phyloP scores from a whole-genome alignment of 768 basidiomycete species.

The Naganishia vishniacii region DNA sequence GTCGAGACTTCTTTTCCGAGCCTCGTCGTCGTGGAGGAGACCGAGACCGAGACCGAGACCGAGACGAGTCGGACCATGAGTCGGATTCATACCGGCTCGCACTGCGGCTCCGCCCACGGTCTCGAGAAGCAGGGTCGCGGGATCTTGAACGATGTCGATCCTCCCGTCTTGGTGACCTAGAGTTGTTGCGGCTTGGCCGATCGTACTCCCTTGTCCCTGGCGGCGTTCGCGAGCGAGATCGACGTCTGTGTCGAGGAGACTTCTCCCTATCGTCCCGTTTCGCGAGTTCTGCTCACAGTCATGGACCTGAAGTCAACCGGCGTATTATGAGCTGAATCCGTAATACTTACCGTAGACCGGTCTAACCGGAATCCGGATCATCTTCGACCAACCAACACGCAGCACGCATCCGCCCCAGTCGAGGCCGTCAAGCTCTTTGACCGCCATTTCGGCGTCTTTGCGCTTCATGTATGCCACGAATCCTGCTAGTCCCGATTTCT shows the following conservation, averaged over 20 bases:
- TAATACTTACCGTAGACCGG: slow-evolving; percentile 60
- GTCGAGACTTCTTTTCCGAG: slow-evolving; percentile 29
- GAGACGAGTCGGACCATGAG: slow-evolving; percentile 38
- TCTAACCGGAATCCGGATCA: slow-evolving; percentile 75
- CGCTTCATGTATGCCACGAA: slow-evolving; percentile 97
- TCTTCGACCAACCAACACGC: slow-evolving; percentile 94
- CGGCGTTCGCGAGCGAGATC: slow-evolving; percentile 27
- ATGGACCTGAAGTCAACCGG: neutral
- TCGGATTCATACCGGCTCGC: slow-evolving; percentile 10
- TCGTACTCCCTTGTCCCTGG: neutral
- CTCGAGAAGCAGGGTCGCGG: neutral
- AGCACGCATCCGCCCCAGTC: slow-evolving; percentile 89
- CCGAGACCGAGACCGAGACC: slow-evolving; percentile 49
- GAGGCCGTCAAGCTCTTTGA: slow-evolving; percentile 83
- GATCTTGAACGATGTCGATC: neutral
- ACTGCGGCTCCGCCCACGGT: neutral
- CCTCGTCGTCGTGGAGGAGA: slow-evolving; percentile 31
- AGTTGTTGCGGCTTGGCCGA: neutral
- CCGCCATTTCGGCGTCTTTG: slow-evolving; percentile 78
- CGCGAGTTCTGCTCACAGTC: neutral
- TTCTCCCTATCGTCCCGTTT: slow-evolving; percentile 4
- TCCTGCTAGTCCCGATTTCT: slow-evolving; percentile 76
- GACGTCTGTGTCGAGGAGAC: slow-evolving; percentile 15
- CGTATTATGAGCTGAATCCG: neutral
- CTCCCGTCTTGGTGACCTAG: slow-evolving; percentile 4